Evolutionary conservation across 1,139 yeast genomes (phyloP).

Genomic region (Debaryomyces coudertii): DNA sequence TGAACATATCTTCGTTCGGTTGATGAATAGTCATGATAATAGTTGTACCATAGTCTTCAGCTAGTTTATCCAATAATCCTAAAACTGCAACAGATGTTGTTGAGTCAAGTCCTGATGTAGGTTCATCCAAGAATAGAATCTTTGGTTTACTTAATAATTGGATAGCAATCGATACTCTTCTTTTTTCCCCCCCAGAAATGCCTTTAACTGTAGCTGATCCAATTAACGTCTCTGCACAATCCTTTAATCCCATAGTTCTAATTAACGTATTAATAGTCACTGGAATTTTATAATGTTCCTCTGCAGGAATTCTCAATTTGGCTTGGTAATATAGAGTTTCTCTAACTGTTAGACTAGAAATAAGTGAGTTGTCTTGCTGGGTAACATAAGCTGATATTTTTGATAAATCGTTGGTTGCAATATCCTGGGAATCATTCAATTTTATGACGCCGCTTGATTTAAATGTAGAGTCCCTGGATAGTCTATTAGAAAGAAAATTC

Average conservation of each 20-base stretch:
- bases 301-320: constrained; percentile 55
- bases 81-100: constrained; percentile 76
- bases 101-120: constrained; percentile 86
- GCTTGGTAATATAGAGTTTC: constrained; percentile 81
- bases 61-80: constrained; percentile 58
- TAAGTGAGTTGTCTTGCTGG: constrained; percentile 75
- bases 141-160: constrained; percentile 75
- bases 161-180: constrained; percentile 81
- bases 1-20: constrained; percentile 69
- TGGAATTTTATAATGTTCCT: constrained; percentile 34
- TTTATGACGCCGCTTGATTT: constrained; percentile 27
- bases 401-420: constrained; percentile 48
- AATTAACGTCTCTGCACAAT: constrained; percentile 75
- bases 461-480: constrained; percentile 40
- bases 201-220: constrained; percentile 78
- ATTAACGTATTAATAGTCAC: constrained; percentile 56
- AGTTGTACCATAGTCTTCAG: constrained; percentile 63
- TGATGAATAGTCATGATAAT: constrained; percentile 83
- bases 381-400: constrained; percentile 70
- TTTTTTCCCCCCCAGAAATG: constrained; percentile 83
- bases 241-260: constrained; percentile 68
- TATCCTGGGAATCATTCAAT: constrained; percentile 30
- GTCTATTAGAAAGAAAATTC: constrained; percentile 66
- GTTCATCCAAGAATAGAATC: constrained; percentile 77
- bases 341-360: constrained; percentile 71